Base-by-base conservation (phyloP, 2,329 filamentous ascomycete genomes). In the Aspergillus transmontanensis region DNA sequence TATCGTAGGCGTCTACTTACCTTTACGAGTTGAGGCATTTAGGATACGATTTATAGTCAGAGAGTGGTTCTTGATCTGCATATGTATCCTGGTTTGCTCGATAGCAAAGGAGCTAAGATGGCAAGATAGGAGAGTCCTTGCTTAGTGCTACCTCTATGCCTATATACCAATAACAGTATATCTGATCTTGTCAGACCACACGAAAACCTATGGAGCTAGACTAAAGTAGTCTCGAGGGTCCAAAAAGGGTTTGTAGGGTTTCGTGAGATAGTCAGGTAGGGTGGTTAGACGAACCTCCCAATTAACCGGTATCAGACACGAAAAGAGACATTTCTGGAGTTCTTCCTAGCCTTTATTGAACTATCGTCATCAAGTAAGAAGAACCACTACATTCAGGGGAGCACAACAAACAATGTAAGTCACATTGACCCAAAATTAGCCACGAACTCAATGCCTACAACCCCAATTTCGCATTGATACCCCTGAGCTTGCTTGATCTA, bases 401-500 rank as follows among this genome's bases (percentile, higher is more conserved):
- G 34, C 6, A 16, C 5, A 39, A 1, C 5, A 14, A 7, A 14
- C 6, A 14, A 39, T 6, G 2, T 5, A 3, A 6, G 16, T 41
- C 36, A 39, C 5, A 0, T 19, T 41, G 16, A 41, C 2, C 6
- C 36, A 19, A 16, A 41, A 6, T 6, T 6, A 7, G 16, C n/a
- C 16, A 41, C 1, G 36, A 41, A 9, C 6, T 41, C 16, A 41
- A 41, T 32, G 4, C 4, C 30, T 39, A 54, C 19, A 36, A 9
- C 4, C 19, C 11, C 19, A 67, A 26, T 10, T 62, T 50, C 16
- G 23, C 71, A 69, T 86, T 76, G 74, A 73, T 87, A 92, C 0
- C 89, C 89, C 1, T 69, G 71, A 1, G 2, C 46, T 69, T 89
- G 83, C 68, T 85, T 86, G 30, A 90, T 86, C 90, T 90, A 93